phyloP scores from a whole-genome alignment of 192 early-diverging fungal genomes.

The Coemansia umbellata region DNA sequence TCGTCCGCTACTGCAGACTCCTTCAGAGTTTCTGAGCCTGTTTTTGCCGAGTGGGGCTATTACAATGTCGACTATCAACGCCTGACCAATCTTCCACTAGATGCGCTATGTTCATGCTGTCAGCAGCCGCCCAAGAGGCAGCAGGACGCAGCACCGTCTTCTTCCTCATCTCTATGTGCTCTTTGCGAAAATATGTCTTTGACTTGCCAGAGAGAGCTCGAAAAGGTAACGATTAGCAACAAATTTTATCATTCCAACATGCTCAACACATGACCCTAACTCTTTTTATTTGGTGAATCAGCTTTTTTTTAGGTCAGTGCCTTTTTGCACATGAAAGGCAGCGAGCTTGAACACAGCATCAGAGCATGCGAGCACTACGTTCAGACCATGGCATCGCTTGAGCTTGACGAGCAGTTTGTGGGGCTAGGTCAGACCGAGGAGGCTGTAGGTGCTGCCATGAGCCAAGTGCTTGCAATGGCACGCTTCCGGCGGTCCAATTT shows the following conservation, averaged over 20 bases:
- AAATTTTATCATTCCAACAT: not conserved
- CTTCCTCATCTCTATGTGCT: not conserved
- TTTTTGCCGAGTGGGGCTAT: slow-evolving; percentile 45
- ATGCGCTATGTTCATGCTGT: slow-evolving; percentile 7
- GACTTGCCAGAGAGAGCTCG: slow-evolving; percentile 23
- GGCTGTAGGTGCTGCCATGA: slow-evolving; percentile 24
- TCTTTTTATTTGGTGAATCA: not conserved
- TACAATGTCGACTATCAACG: slow-evolving; percentile 34
- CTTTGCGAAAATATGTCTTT: slow-evolving; percentile 21
- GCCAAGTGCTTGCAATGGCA: slow-evolving; percentile 29
- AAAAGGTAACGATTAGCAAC: too few relatives aligned
- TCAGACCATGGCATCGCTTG: slow-evolving; percentile 6
- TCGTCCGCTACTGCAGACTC: slow-evolving; percentile 2
- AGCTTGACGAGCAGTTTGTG: slow-evolving; percentile 29
- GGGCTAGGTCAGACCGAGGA: slow-evolving; percentile 43
- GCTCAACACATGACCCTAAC: not conserved
- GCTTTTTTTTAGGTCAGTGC: slow-evolving; percentile 23
- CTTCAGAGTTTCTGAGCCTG: slow-evolving; percentile 27
- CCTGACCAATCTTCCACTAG: slow-evolving; percentile 14
- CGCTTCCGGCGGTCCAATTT: slow-evolving; percentile 48
- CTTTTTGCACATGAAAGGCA: slow-evolving; percentile 38
- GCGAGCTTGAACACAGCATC: slow-evolving; percentile 30
- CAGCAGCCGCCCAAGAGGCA: not conserved
- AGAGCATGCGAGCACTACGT: slow-evolving; percentile 30
- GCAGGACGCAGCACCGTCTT: slow-evolving; percentile 1